Evolutionary conservation across 1,284 basidiomycete species (phyloP).

Genomic region (Apiotrichum akiyoshidainum): DNA sequence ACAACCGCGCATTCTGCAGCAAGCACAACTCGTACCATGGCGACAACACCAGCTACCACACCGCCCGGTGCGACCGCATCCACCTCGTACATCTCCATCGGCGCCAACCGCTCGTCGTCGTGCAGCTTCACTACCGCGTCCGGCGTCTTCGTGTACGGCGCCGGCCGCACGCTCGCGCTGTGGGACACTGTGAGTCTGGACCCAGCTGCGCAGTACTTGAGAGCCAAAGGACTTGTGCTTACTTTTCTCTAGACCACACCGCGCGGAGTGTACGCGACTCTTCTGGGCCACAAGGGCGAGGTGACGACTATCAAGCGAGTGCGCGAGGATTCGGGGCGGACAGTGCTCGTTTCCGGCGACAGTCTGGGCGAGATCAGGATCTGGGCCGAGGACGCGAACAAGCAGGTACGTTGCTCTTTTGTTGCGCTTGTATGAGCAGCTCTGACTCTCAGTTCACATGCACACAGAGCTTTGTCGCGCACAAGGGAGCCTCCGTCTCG

Average conservation of each 20-base stretch:
- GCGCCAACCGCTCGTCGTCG: slow-evolving; percentile 70
- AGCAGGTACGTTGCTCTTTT: slow-evolving; percentile 19
- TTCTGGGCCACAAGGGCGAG: slow-evolving; percentile 69
- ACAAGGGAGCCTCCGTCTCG: slow-evolving; percentile 64
- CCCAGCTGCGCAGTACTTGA: not conserved
- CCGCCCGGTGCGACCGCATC: not conserved
- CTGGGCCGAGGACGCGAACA: slow-evolving; percentile 36
- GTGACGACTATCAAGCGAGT: slow-evolving; percentile 73
- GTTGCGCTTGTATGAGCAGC: slow-evolving; percentile 5
- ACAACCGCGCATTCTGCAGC: too few species aligned
- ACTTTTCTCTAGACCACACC: slow-evolving; percentile 1
- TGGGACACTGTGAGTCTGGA: slow-evolving; percentile 64
- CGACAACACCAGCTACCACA: not conserved
- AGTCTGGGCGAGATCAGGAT: slow-evolving; percentile 59
- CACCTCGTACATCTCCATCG: slow-evolving; percentile 68
- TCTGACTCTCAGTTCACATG: slow-evolving; percentile 57
- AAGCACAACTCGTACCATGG: not conserved
- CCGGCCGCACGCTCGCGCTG: slow-evolving; percentile 69
- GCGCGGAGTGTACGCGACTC: slow-evolving; percentile 62
- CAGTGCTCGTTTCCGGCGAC: slow-evolving; percentile 66
- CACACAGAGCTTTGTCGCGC: slow-evolving; percentile 57
- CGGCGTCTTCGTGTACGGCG: slow-evolving; percentile 71
- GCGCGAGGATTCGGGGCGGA: slow-evolving; percentile 37
- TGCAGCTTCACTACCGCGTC: slow-evolving; percentile 57
- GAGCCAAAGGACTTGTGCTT: not conserved